phyloP scores from a whole-genome alignment of 805 yeast species.

The Teunomyces panamensis region DNA sequence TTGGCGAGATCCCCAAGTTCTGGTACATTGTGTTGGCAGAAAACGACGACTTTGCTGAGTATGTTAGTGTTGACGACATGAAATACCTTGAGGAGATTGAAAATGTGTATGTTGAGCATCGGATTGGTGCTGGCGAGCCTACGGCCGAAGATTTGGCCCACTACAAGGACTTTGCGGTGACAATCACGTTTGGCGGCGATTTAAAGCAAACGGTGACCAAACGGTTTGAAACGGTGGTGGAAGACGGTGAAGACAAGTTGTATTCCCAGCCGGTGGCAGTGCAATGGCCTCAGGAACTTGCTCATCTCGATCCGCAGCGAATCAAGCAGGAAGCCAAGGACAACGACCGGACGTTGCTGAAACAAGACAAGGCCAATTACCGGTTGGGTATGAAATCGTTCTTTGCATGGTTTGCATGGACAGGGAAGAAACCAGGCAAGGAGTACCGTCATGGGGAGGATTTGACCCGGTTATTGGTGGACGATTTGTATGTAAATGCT shows the following conservation, averaged over 20 bases:
- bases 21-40: conserved; percentile 88
- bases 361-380: conserved; percentile 57
- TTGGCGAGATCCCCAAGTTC: conserved; percentile 62
- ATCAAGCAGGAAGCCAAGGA: conserved; percentile 36
- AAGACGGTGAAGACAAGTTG: conserved; percentile 54
- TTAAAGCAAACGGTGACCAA: conserved; percentile 62
- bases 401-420: conserved; percentile 86
- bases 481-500: conserved; percentile 83
- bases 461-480: conserved; percentile 66
- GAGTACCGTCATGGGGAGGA: conserved; percentile 79
- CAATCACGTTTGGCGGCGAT: conserved; percentile 50
- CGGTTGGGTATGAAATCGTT: conserved; percentile 76
- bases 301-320: conserved; percentile 51
- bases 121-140: conserved; percentile 23
- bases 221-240: conserved; percentile 47
- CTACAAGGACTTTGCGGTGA: conserved; percentile 58
- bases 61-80: conserved; percentile 70
- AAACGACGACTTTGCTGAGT: conserved; percentile 82
- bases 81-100: conserved; percentile 65
- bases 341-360: conserved; percentile 32
- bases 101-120: conserved; percentile 61
- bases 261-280: conserved; percentile 53
- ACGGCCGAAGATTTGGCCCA: conserved; percentile 23
- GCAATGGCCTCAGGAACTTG: conserved; percentile 68
- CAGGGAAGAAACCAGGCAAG: conserved; percentile 73